phyloP scores from a whole-genome alignment of 257 asterid genomes.

The Penstemon davidsonii region DNA sequence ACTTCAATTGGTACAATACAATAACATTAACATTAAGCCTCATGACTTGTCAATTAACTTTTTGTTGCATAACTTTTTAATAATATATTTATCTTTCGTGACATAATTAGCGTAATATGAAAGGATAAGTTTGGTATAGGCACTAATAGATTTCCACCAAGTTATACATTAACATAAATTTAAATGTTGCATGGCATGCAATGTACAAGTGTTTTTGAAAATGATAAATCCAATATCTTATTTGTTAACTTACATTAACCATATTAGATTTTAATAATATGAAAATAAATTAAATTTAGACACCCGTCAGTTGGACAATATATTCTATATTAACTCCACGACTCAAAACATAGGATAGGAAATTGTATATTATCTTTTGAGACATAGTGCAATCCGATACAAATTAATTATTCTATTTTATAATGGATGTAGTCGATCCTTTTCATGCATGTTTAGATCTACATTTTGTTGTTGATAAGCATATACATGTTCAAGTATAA shows the following conservation, averaged over 20 bases:
- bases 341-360: slow-evolving; percentile 21
- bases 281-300: no score
- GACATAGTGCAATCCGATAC: not conserved
- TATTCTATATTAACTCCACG: not conserved
- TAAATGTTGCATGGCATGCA: no score
- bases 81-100: not conserved
- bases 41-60: slow-evolving; percentile 2
- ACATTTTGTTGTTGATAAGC: not conserved
- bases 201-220: no score
- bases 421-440: not conserved
- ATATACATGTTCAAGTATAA: not conserved
- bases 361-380: not conserved
- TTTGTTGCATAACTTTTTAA: not conserved
- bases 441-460: slow-evolving; percentile 1
- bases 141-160: slow-evolving; percentile 20
- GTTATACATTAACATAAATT: not conserved
- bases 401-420: no score
- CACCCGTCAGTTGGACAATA: no score
- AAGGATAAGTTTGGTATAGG: not conserved
- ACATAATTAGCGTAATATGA: slow-evolving; percentile 3
- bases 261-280: no score
- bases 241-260: no score
- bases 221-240: no score
- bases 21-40: not conserved
- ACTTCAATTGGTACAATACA: not conserved